A percentile compares a stretch with the other conserved stretches of the same genome.
These are phyloP conservation scores for Colletotrichum tabaci DNA, from an alignment of 2,329 filamentous ascomycete species.

Conservation along the genomic window DNA sequence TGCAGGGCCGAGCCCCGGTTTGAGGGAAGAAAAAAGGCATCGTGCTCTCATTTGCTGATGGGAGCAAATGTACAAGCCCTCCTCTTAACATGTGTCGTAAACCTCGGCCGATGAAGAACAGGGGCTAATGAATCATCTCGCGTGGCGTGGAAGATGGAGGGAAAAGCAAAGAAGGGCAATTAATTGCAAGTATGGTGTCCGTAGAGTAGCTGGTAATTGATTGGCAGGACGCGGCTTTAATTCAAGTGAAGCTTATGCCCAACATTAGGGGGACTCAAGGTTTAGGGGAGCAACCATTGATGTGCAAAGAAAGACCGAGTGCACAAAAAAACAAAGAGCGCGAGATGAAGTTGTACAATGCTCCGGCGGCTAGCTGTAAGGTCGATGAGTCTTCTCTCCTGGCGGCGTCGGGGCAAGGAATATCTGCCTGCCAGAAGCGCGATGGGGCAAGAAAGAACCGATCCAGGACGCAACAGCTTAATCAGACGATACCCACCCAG, in stretches of 20 bases:
- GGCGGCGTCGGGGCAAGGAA: conserved; percentile 18
- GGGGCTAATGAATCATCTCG: conserved; percentile 17
- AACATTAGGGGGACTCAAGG: neutral
- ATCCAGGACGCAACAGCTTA: conserved; percentile 29
- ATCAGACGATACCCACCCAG: conserved; percentile 40
- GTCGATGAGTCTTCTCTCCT: conserved; percentile 8
- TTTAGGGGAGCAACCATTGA: neutral
- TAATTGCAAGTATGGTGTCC: neutral
- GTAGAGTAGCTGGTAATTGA: neutral
- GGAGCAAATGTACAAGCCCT: conserved; percentile 1
- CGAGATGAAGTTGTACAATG: conserved; percentile 19
- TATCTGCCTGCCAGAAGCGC: conserved; percentile 19
- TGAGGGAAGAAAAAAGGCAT: neutral
- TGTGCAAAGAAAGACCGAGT: conserved; percentile 11
- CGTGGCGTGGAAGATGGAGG: conserved; percentile 12
- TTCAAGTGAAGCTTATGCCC: neutral
- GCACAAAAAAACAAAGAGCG: neutral
- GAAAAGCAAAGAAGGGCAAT: conserved; percentile 19
- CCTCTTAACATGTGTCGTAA: conserved; percentile 14
- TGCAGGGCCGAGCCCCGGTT: neutral
- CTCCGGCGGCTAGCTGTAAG: conserved; percentile 1
- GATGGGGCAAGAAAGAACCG: conserved; percentile 37
- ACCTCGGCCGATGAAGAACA: conserved; percentile 7
- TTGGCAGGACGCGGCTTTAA: neutral
- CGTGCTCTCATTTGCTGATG: neutral